Base-by-base conservation (phyloP, 2,329 filamentous ascomycete genomes). In the Simplicillium sp. region DNA sequence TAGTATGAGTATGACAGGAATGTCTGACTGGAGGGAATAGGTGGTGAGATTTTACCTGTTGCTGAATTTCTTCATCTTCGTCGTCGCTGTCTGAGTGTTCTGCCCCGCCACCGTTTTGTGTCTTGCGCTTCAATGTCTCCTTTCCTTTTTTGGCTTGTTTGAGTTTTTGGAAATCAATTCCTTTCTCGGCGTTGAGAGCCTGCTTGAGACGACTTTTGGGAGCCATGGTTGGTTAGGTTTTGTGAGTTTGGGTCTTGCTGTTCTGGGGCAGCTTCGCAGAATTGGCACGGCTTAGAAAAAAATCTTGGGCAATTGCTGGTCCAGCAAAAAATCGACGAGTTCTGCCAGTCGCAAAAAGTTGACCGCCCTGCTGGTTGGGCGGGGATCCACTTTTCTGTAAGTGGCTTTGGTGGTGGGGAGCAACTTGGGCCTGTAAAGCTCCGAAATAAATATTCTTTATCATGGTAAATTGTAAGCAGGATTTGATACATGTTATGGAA, bases 101-200 rank as follows among this genome's bases (percentile, higher is more conserved):
- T 41, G 46, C 50, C 51, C 51, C 53, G 40, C 50, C 47, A 44
- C 44, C 31, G 39, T 46, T 57, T 44, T 55, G 12, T 8, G 18
- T 58, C 49, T 64, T 61, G 46, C 58, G 56, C 49, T 65, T 64
- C 12, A 66, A 53, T 37, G 62, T 59, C 16, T 58, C 58, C 56
- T 71, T 73, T 49, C 62, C 55, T 48, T 65, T 64, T 49, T 70
- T 70, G 54, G 67, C 61, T 43, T 71, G 62, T 51, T 70, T 73
- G 34, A 69, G 49, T 50, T 74, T 73, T 48, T 69, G 62, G 37
- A 70, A 71, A 44, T 78, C 73, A 12, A 60, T 56, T 35, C 71
- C 68, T 55, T 77, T 75, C 38, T 79, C 70, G 33, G 70, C 70
- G 36, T 66, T 67, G 13, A 79, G 59, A 9, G 74, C 74, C 55